Conservation (phyloP, 768 basidiomycete genomes). For the Tricholoma matsutake region DNA sequence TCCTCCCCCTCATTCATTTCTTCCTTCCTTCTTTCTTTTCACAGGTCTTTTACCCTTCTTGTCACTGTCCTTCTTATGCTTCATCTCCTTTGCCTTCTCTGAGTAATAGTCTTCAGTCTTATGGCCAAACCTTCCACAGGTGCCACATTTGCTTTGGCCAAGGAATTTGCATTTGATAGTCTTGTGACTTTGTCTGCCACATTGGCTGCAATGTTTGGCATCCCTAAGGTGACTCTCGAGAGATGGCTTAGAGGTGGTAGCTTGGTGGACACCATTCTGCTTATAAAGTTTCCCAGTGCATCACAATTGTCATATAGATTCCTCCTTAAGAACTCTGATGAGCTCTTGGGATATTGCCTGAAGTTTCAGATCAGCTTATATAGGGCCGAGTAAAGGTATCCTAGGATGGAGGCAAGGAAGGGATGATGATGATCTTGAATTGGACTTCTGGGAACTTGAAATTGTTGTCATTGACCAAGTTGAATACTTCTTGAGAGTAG, state of each 20-base stretch:
- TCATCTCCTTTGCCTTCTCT: background rate
- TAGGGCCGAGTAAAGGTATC: constrained; percentile 1
- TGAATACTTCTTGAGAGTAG: background rate
- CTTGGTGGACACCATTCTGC: background rate
- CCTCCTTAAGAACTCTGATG: background rate
- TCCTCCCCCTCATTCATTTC: too few species aligned
- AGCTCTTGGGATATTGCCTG: background rate
- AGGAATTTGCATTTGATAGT: background rate
- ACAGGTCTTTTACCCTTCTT: too few species aligned
- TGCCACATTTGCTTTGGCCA: background rate
- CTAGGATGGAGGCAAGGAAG: constrained; percentile 1
- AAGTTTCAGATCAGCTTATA: background rate
- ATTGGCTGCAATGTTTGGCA: background rate
- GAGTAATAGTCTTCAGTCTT: background rate
- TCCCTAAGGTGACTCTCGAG: background rate
- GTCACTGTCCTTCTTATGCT: background rate
- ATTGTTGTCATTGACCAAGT: background rate
- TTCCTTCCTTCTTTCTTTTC: too few species aligned
- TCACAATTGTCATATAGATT: background rate
- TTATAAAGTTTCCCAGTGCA: background rate
- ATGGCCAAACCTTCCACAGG: too few species aligned
- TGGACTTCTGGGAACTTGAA: constrained; percentile 1
- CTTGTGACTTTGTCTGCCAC: background rate
- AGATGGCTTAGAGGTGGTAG: background rate
- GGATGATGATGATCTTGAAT: constrained; percentile 1